These are phyloP conservation scores for Venturia oleaginea DNA, from an alignment of 2,329 filamentous ascomycete species.

Conservation along the genomic window DNA sequence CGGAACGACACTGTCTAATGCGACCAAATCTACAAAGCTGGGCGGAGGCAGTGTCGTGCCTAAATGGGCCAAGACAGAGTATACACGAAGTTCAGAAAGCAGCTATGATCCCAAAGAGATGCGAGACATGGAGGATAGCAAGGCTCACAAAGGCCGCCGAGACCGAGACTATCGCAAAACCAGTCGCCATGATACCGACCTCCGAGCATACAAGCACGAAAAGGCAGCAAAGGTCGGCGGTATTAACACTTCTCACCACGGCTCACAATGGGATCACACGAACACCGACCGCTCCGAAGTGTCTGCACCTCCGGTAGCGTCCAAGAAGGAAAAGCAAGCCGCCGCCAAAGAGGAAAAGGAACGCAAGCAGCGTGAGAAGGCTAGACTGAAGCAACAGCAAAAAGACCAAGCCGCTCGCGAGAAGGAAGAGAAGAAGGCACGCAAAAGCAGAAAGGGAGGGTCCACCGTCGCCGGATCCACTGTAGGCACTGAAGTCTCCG, in stretches of 20 bases:
- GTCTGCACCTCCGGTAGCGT: constrained; percentile 15
- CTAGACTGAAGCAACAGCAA: constrained; percentile 28
- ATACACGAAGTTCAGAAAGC: constrained; percentile 34
- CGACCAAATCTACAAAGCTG: constrained; percentile 70
- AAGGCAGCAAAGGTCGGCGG: constrained; percentile 80
- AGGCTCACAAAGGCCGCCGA: constrained; percentile 23
- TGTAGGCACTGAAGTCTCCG: not conserved
- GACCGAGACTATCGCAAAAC: constrained; percentile 32
- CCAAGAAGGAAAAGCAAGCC: constrained; percentile 32
- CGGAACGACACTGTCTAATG: constrained; percentile 74
- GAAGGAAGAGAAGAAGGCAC: constrained; percentile 29
- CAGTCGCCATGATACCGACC: constrained; percentile 52
- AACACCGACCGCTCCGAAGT: constrained; percentile 56
- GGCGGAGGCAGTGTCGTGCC: constrained; percentile 73
- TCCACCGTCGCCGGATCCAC: constrained; percentile 16
- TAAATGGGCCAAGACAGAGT: constrained; percentile 19
- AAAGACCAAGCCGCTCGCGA: constrained; percentile 33
- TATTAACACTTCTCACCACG: constrained; percentile 74
- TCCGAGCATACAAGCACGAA: constrained; percentile 79
- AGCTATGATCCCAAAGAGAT: constrained; percentile 30
- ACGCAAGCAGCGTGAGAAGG: constrained; percentile 21
- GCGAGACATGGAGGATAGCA: constrained; percentile 31
- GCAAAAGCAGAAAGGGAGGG: constrained; percentile 19
- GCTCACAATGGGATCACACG: constrained; percentile 64
- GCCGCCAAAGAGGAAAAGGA: constrained; percentile 39